Base-by-base conservation (phyloP, 345 rosid genomes). In the Atalantia buxifolia region DNA sequence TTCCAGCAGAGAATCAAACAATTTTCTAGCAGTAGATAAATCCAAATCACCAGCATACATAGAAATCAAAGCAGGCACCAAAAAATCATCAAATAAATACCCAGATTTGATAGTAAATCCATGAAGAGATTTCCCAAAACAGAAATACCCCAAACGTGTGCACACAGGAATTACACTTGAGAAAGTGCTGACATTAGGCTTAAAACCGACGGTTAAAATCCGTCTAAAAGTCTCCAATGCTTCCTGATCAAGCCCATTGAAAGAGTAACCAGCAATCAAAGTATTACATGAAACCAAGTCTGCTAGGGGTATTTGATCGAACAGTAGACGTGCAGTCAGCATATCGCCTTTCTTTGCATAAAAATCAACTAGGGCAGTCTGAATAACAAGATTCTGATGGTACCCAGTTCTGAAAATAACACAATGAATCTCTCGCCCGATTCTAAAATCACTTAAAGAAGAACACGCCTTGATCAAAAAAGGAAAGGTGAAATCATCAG, bases 231-330 rank as follows among this genome's bases (percentile, higher is more conserved):
- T 74, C 71, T 81, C 82, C 31, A 87, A 57, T 25, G 90, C 89
- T 66, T 65, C 75, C 21, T 57, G 48, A 82, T 78, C 81, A 53
- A 71, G 53, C 68, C 87, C 85, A 62, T 80, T 84, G 66, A 78
- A 83, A 81, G 85, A 84, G 76, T 84, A 85, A 36, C 86, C 88
- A 4, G 90, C 87, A 77, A 87, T 80, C 50, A 89, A 77, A 33
- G 89, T 89, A 84, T 87, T 89, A 88, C 88, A 89, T 21, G 88
- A 84, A 68, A 89, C 88, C 79, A 85, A 69, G 76, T 89, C 90
- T 61, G 85, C 84, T 69, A 81, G 76, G 0, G 77, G 76, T 45
- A 83, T 89, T 74, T 61, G 63, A 66, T 83, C 86, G 71, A 87
- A 38, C 81, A 83, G 64, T 76, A 57, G 33, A 48, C 78, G 77